Conservation (phyloP, 371 early-diverging fungal genomes). For the Mucor mucedo region DNA sequence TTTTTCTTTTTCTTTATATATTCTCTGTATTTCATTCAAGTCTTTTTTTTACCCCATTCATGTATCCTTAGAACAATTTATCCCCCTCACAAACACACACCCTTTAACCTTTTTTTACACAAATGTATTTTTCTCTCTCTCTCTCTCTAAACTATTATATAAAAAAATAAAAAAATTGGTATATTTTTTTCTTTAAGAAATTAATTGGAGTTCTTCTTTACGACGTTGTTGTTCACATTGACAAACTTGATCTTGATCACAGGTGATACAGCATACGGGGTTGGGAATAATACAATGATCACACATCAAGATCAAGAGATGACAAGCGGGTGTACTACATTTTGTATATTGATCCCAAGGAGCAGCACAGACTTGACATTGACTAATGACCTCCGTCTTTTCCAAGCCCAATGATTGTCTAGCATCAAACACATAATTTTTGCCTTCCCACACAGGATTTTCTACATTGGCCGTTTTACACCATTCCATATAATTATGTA, state of each 20-base stretch:
- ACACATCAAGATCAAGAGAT: conserved; percentile 46
- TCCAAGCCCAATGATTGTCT: conserved; percentile 53
- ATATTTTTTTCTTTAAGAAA: not conserved
- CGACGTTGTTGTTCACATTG: conserved; percentile 42
- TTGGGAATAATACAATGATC: conserved; percentile 21
- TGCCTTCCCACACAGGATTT: conserved; percentile 60
- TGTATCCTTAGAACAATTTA: conserved; percentile 9
- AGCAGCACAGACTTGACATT: conserved; percentile 39
- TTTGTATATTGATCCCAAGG: conserved; percentile 53
- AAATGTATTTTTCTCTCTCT: not conserved
- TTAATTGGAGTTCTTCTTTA: conserved; percentile 25
- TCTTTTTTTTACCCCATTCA: conserved; percentile 6
- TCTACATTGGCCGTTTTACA: conserved; percentile 29
- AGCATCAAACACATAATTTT: conserved; percentile 80
- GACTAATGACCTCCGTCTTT: conserved; percentile 18
- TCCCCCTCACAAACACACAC: not conserved
- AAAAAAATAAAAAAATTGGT: conserved; percentile 3
- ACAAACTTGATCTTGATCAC: conserved; percentile 28
- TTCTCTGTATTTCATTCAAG: not conserved
- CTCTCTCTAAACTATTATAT: not conserved
- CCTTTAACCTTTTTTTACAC: not conserved
- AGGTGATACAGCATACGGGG: conserved; percentile 41
- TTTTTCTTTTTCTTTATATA: not conserved
- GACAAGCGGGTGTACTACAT: conserved; percentile 39
- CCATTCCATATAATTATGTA: conserved; percentile 80